Base-by-base conservation (phyloP, 2,329 filamentous ascomycete species). In the Calonectria leucothoes region DNA sequence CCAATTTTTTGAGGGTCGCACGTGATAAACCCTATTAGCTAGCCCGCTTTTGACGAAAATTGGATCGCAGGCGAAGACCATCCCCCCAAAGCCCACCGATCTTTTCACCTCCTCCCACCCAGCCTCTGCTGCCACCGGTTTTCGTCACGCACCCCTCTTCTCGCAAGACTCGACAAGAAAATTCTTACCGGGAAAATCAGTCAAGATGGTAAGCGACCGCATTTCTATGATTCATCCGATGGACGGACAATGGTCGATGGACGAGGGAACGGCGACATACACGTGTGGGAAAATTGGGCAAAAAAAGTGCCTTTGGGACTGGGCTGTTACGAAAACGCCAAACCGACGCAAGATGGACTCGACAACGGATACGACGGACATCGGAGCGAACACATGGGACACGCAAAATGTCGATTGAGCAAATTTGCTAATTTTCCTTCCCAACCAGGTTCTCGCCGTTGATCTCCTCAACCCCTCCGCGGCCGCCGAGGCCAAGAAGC, bases 401-500 rank as follows among this genome's bases (percentile, higher is more conserved):
- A 55, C 55, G 69, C 39, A 72, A 63, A 70, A 77, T 23, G 73
- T 69, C 72, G 67, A 78, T 73, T 77, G 73, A 77, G 75, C 73
- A 70, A 74, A 68, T 69, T 83, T 86, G 87, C 90, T 92, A 86
- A 92, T 86, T 74, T 79, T 61, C 31, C 55, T 61, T 81, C 76
- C 76, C 74, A 65, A 76, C 81, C 86, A 98, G 97, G 96, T 98
- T 98, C 95, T 99, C 94, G 97, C 97, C 89, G 95, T 98, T 92
- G 97, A 99, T 93, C 96, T 99, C 86, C 94, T 99, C 90, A 98
- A 99, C 95, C 97, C 97, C 87, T 94, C 94, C 87, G 94, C 96
- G 89, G 95, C 95, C 89, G 93, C 96, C 88, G 97, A 99, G 94
- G 95, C 95, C 86, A 95, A 95, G 91, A 98, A 98, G 94, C 97